Evolutionary conservation across 1,284 basidiomycete genomes (phyloP), one percentile per base, ranked within the genome.

Genomic region (Athelia psychrophila): DNA sequence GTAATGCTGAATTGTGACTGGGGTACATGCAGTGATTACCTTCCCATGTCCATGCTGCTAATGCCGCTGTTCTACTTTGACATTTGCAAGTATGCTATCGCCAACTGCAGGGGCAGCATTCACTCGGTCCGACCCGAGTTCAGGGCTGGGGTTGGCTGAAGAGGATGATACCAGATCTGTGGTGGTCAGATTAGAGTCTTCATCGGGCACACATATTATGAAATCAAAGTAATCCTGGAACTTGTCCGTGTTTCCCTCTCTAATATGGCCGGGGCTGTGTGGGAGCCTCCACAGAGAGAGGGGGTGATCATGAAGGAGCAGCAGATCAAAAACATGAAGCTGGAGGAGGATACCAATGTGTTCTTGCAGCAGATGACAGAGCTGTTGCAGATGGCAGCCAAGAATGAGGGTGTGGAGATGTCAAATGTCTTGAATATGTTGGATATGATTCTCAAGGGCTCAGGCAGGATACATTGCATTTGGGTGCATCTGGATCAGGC

Each of bases 211-310:
- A 13, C 27, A 30, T 30, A 13, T 30, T 13, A 13, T 30, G 27
- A 30, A 30, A 30, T 30, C 27, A 13, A 30, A 30, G 27, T 30
- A 30, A 30, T 30, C 27, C 13, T 30, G 27, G 27, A 30, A 30
- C 27, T 30, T 13, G 27, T 30, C 27, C 27, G 27, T 13, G 27
- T 30, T 30, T 9, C 84, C 84, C 2, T 83, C 86, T 3, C 81
- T 84, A 19, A 91, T 69, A 81, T 84, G 48, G 61, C 68, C 36
- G 88, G 84, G 73, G 80, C 76, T 13, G 86, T 90, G 50, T 86
- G 82, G 81, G 84, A 86, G 45, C 79, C 78, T n/a, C 72, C 78
- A 38, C 67, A 82, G 70, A 55, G n/a, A n/a, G 83, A 86, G 42
- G 75, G 69, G 20, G 60, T 80, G 49, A 61, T 73, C 56, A 81